Conservation (phyloP, 1,284 basidiomycete species). For the Pseudozyma flocculosa region DNA sequence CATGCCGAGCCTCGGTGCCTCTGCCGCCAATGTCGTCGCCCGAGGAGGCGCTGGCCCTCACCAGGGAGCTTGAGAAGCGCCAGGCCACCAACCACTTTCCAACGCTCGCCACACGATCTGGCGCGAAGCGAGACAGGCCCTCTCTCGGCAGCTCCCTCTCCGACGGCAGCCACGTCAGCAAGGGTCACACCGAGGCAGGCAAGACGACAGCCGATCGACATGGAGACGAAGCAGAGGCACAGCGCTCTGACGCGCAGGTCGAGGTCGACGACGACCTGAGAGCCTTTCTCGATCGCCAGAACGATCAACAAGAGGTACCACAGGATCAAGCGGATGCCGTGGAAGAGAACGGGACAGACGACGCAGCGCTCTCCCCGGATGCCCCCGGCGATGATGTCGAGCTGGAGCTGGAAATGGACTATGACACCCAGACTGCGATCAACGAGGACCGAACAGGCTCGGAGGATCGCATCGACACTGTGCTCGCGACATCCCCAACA, state of each 20-base stretch:
- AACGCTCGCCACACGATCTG: slow-evolving; percentile 24
- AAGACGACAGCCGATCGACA: too few species aligned
- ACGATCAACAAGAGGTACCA: too few species aligned
- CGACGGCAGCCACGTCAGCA: too few species aligned
- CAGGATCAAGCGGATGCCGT: too few species aligned
- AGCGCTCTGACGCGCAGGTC: slow-evolving; percentile 2
- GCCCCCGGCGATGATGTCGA: slow-evolving; percentile 34
- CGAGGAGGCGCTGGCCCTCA: slow-evolving; percentile 29
- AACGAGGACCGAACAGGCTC: too few species aligned
- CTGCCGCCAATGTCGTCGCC: slow-evolving; percentile 23
- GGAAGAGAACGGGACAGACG: not conserved
- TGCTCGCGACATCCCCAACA: not conserved
- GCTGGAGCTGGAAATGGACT: slow-evolving; percentile 35
- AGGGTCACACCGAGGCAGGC: too few species aligned
- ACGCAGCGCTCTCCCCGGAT: slow-evolving; percentile 6
- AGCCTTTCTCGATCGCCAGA: not conserved
- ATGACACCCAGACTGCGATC: not conserved
- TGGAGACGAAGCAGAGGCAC: too few species aligned
- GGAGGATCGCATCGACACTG: too few species aligned
- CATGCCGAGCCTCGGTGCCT: too few species aligned
- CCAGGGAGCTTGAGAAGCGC: slow-evolving; percentile 20
- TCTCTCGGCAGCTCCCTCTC: slow-evolving; percentile 2
- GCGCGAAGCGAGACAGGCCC: slow-evolving; percentile 19
- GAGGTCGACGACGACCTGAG: not conserved
- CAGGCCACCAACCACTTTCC: slow-evolving; percentile 29